phyloP scores from a whole-genome alignment of 2,329 filamentous ascomycete species.

The Diaporthe longicolla region DNA sequence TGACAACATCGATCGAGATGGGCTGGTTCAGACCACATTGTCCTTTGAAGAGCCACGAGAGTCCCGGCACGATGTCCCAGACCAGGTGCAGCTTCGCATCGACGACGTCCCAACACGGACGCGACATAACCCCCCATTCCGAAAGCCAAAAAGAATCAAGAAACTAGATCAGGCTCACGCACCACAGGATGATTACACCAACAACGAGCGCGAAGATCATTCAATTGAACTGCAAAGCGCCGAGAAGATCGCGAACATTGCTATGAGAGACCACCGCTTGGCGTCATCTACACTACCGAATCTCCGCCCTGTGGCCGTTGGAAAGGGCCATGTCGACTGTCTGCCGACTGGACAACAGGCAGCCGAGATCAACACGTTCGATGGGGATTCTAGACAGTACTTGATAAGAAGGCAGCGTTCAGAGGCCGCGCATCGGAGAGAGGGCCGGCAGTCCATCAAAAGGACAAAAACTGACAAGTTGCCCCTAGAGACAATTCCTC shows the following conservation, averaged over 20 bases:
- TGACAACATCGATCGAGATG: not conserved
- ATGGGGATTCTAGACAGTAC: slow-evolving; percentile 41
- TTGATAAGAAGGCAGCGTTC: slow-evolving; percentile 45
- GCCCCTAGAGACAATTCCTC: slow-evolving; percentile 47
- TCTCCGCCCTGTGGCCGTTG: not conserved
- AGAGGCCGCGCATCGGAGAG: slow-evolving; percentile 35
- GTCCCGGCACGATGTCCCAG: not conserved
- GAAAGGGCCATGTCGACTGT: not conserved
- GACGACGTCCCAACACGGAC: slow-evolving; percentile 14
- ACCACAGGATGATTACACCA: not conserved
- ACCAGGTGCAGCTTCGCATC: slow-evolving; percentile 24
- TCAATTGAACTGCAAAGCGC: not conserved
- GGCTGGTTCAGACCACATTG: slow-evolving; percentile 21
- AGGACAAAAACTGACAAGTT: slow-evolving; percentile 46
- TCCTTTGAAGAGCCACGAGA: not conserved
- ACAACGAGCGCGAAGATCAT: not conserved
- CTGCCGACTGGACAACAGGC: not conserved
- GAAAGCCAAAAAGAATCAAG: slow-evolving; percentile 37
- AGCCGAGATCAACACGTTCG: not conserved
- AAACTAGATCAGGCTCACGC: not conserved
- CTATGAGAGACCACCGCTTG: not conserved
- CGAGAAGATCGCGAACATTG: not conserved
- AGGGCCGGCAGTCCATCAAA: slow-evolving; percentile 42
- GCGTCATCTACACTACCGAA: not conserved
- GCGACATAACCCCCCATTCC: slow-evolving; percentile 32